Percentiles rank a stretch among this genome's conserved stretches.
Conservation (phyloP, 2,329 filamentous ascomycete genomes). For the Chalaropsis ovoidea region DNA sequence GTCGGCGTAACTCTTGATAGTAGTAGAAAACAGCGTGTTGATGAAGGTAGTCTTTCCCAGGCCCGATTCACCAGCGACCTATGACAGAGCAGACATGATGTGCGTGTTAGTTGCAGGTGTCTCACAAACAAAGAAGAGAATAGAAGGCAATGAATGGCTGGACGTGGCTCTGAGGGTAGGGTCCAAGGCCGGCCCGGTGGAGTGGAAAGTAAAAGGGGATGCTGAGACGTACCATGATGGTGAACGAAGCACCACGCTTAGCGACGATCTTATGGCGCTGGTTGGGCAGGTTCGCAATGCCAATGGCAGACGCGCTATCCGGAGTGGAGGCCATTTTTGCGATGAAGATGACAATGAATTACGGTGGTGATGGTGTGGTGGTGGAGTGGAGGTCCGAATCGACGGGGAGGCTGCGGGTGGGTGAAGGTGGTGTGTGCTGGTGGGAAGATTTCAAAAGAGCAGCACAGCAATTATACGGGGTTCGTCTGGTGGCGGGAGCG, state of each 20-base stretch:
- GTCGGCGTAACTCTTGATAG: conserved; percentile 99
- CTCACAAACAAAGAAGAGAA: background rate
- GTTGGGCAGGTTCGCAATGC: conserved; percentile 64
- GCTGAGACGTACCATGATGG: conserved; percentile 71
- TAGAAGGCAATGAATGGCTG: background rate
- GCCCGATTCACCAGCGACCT: conserved; percentile 97
- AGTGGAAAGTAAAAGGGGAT: background rate
- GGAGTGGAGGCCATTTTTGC: conserved; percentile 47
- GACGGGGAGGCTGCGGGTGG: conserved; percentile 1
- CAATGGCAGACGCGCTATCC: conserved; percentile 58
- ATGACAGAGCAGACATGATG: conserved; percentile 23
- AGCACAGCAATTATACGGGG: background rate
- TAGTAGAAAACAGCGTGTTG: conserved; percentile 99
- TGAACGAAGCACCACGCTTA: conserved; percentile 91
- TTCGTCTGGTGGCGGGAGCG: conserved; percentile 22
- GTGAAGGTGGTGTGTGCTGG: background rate
- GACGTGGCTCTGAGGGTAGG: background rate
- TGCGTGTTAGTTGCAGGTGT: conserved; percentile 20
- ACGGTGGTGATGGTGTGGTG: conserved; percentile 11
- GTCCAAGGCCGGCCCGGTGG: background rate
- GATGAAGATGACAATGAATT: conserved; percentile 14
- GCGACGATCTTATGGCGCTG: conserved; percentile 66
- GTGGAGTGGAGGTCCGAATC: background rate
- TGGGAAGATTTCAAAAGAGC: conserved; percentile 17
- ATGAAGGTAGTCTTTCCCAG: conserved; percentile 99